These are phyloP conservation scores for Moesziomyces globuligerus DNA, from an alignment of 1,284 basidiomycete species.

Conservation along the genomic window DNA sequence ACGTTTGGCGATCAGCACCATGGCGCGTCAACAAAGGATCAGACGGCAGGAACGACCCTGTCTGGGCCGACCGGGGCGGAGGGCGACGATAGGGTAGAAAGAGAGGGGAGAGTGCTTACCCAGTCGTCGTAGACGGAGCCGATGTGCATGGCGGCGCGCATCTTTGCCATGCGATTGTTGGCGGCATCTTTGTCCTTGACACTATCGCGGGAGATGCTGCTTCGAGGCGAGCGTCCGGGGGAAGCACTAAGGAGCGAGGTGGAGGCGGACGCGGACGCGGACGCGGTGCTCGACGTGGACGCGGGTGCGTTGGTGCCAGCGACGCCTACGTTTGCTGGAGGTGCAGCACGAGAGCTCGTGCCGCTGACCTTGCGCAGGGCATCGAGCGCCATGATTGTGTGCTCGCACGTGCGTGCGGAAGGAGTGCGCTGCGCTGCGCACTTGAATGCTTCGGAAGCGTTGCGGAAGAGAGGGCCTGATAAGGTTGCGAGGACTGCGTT, in stretches of 20 bases:
- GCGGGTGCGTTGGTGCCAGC: conserved; percentile 9
- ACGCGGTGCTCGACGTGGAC: conserved; percentile 20
- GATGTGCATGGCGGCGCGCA: conserved; percentile 70
- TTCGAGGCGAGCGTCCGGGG: conserved; percentile 20
- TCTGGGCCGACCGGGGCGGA: too few relatives aligned
- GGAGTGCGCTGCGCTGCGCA: too few relatives aligned
- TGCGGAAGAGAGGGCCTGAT: too few relatives aligned
- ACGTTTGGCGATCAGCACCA: conserved; percentile 4
- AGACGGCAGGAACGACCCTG: too few relatives aligned
- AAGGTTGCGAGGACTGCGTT: too few relatives aligned
- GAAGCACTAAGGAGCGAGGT: conserved; percentile 18
- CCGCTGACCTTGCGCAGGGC: conserved; percentile 30
- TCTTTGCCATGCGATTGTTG: conserved; percentile 27
- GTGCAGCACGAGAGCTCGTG: conserved; percentile 12
- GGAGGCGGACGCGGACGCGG: conserved; percentile 29
- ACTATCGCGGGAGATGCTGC: conserved; percentile 25
- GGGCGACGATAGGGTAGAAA: background rate
- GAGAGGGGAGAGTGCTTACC: conserved; percentile 60
- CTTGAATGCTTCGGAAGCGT: too few relatives aligned
- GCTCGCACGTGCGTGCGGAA: too few relatives aligned
- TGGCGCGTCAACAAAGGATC: too few relatives aligned
- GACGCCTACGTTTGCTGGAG: conserved; percentile 1
- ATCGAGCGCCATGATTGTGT: conserved; percentile 6
- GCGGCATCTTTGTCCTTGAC: conserved; percentile 28
- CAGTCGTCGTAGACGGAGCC: conserved; percentile 86